Base-by-base conservation (phyloP, 768 basidiomycete species). In the Mycena albidolilacea region DNA sequence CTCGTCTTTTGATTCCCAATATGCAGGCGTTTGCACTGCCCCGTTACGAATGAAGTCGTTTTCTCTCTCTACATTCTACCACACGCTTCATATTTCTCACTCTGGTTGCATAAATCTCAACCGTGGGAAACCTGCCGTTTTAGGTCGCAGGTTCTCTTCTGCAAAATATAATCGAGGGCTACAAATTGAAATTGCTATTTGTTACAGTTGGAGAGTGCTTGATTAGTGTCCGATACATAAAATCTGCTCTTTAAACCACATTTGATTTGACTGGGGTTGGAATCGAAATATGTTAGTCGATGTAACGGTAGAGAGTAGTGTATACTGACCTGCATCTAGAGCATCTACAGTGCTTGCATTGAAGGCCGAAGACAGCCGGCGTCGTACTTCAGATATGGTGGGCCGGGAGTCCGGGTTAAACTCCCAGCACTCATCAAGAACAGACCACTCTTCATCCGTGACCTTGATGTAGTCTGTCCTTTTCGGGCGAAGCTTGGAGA, bases 11-110 rank as follows among this genome's bases (percentile, higher is more conserved):
- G 35, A 39, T 30, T 9, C 37, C 11, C 15, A 3, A 41, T n/a
- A 12, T 61, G 9, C 60, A 72, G 71, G 62, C 23, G 15, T 69
- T 72, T 50, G 54, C 60, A 11, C 57, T 11, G 12, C 64, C 44
- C 52, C 59, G 23, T 71, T 39, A 59, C 23, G 37, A 14, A 43
- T 52, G 21, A 23, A 11, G 17, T 10, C 11, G 5, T 41, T 39
- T 14, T 38, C 3, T 52, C 21, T n/a, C 39, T 50, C n/a, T 55
- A 41, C 61, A 62, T 39, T 12, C 57, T 59, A 67, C 44, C 64
- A 39, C 57, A 59, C 57, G 57, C 30, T 30, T 30, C 60, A 61
- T 44, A 67, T 44, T 23, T 23, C 30, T 38, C 58, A 17, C 7
- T 48, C 15, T 14, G 7, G 46, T 15, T 48, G 14, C 15, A 7